Evolutionary conservation across 768 basidiomycete species (phyloP).

Genomic region (Mycena filopes): DNA sequence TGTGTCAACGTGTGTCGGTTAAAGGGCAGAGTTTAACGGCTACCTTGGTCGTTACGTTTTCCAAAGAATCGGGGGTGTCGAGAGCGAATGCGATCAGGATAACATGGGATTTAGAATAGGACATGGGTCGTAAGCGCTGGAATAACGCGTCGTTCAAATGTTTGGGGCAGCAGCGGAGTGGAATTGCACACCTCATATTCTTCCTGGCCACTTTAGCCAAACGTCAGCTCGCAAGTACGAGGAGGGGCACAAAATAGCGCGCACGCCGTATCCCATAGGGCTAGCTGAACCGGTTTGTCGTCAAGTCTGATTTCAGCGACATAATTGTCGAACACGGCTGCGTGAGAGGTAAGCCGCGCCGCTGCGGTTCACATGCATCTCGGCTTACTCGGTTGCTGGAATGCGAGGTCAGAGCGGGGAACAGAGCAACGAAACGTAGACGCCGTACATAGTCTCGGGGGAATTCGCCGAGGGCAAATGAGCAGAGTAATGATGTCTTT

Average conservation of each 20-base stretch:
- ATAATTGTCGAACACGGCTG: conserved; percentile 98
- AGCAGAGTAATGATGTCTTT: conserved; percentile 91
- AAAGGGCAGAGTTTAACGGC: too few species aligned
- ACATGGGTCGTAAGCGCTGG: conserved; percentile 93
- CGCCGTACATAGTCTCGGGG: conserved; percentile 92
- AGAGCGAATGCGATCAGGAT: conserved; percentile 98
- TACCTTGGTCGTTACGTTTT: conserved; percentile 95
- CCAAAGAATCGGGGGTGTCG: conserved; percentile 95
- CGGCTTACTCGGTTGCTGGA: conserved; percentile 68
- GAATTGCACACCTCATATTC: conserved; percentile 85
- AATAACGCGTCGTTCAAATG: conserved; percentile 29
- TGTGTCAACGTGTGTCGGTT: conserved; percentile 20
- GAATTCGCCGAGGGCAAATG: conserved; percentile 94
- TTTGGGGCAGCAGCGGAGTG: conserved; percentile 17
- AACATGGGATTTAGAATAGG: conserved; percentile 98
- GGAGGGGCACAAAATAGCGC: conserved; percentile 46
- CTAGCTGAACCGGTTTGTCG: conserved; percentile 96
- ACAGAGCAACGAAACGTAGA: conserved; percentile 23
- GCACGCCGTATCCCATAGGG: conserved; percentile 99
- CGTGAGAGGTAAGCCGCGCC: conserved; percentile 32
- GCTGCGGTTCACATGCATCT: conserved; percentile 30
- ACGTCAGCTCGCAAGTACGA: conserved; percentile 29
- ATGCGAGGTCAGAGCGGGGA: conserved; percentile 25
- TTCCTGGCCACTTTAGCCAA: conserved; percentile 84
- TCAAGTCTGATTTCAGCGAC: conserved; percentile 98